phyloP scores from a whole-genome alignment of 2,329 filamentous ascomycete species.

The Nemania sp. region DNA sequence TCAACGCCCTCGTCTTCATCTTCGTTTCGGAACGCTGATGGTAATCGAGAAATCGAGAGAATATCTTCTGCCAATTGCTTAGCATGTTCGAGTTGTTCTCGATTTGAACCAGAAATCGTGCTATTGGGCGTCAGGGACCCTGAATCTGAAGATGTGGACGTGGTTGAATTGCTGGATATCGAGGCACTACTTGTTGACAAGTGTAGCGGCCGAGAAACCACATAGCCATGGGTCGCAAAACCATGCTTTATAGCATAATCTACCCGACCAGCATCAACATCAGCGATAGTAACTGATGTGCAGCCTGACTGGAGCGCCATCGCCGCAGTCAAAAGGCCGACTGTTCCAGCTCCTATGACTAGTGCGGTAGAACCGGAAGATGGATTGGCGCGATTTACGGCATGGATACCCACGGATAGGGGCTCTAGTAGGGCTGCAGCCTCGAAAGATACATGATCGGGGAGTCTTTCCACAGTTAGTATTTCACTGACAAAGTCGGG shows the following conservation, averaged over 20 bases:
- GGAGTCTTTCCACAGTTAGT: constrained; percentile 50
- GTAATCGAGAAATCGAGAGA: constrained; percentile 45
- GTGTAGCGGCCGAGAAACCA: constrained; percentile 52
- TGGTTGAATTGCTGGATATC: constrained; percentile 42
- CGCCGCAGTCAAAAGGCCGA: constrained; percentile 64
- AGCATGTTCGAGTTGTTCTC: constrained; percentile 54
- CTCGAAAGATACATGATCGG: constrained; percentile 60
- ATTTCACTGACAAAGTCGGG: not conserved
- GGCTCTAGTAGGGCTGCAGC: constrained; percentile 64
- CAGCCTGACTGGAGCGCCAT: constrained; percentile 65
- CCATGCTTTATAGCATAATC: constrained; percentile 61
- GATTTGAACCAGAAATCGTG: constrained; percentile 49
- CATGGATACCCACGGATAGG: constrained; percentile 64
- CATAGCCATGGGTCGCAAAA: constrained; percentile 63
- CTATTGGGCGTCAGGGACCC: constrained; percentile 50
- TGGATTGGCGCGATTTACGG: constrained; percentile 58
- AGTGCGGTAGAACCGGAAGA: constrained; percentile 58
- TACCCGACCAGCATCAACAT: constrained; percentile 62
- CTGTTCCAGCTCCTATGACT: constrained; percentile 67
- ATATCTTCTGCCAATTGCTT: constrained; percentile 55
- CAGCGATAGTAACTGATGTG: constrained; percentile 61
- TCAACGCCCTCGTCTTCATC: constrained; percentile 69
- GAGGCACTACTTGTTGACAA: constrained; percentile 50
- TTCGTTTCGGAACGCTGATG: constrained; percentile 42
- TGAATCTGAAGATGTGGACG: constrained; percentile 50